These are phyloP conservation scores for Naematelia encephala DNA, from an alignment of 768 basidiomycete genomes.

Conservation along the genomic window DNA sequence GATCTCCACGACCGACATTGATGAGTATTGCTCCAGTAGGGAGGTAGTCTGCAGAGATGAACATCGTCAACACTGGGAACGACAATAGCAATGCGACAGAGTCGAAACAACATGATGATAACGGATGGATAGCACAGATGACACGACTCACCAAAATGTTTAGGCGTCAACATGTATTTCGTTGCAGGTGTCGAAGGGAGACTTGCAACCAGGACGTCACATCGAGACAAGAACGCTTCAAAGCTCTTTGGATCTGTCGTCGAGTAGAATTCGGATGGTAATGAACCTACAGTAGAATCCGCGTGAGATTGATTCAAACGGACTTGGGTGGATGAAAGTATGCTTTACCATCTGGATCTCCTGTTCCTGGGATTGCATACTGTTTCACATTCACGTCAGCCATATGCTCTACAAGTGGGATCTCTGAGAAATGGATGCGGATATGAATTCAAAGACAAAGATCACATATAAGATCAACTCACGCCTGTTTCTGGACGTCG, in stretches of 20 bases:
- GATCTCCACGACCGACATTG: constrained; percentile 50
- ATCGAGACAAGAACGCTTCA: constrained; percentile 27
- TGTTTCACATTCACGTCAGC: constrained; percentile 7
- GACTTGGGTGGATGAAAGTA: background rate
- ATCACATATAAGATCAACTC: too few species aligned
- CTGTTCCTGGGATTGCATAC: constrained; percentile 43
- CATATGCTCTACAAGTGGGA: background rate
- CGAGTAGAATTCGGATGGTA: constrained; percentile 33
- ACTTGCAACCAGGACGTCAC: constrained; percentile 41
- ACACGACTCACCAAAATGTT: constrained; percentile 32
- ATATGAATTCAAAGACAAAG: constrained; percentile 2
- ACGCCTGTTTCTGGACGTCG: constrained; percentile 38
- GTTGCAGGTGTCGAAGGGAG: constrained; percentile 42
- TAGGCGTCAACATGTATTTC: constrained; percentile 22
- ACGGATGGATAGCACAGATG: background rate
- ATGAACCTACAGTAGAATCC: constrained; percentile 17
- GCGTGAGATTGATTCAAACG: too few species aligned
- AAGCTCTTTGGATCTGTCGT: constrained; percentile 33
- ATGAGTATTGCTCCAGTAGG: constrained; percentile 46
- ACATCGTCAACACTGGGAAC: too few species aligned
- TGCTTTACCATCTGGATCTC: constrained; percentile 33
- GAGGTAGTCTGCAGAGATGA: constrained; percentile 30
- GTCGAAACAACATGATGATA: too few species aligned
- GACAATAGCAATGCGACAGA: too few species aligned
- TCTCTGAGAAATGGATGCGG: too few species aligned